Percentiles rank a stretch among this genome's conserved stretches.
phyloP scores from a whole-genome alignment of 2,329 filamentous ascomycete species.

The Diaporthe ampelina region DNA sequence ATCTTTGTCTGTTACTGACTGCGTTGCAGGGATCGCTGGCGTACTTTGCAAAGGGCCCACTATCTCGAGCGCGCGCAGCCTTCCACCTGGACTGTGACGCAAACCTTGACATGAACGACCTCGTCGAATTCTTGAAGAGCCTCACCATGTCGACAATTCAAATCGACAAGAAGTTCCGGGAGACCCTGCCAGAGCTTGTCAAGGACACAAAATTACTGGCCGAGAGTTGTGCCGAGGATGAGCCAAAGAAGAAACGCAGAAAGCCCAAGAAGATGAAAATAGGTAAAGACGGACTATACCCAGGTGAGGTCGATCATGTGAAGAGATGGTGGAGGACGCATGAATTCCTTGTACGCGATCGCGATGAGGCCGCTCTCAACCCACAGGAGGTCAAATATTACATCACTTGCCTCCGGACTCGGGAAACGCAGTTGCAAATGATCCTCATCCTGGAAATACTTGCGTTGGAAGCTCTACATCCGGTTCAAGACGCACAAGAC shows the following conservation, averaged over 20 bases:
- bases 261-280: conserved; percentile 76
- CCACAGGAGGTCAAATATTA: conserved; percentile 71
- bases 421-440: conserved; percentile 86
- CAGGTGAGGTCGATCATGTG: conserved; percentile 74
- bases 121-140: conserved; percentile 77
- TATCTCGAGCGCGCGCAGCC: conserved; percentile 80
- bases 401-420: conserved; percentile 75
- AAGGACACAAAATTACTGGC: conserved; percentile 67
- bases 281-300: conserved; percentile 78
- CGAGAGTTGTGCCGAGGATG: conserved; percentile 67
- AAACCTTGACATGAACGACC: conserved; percentile 71
- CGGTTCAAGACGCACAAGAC: conserved; percentile 57
- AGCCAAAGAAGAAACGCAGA: conserved; percentile 60
- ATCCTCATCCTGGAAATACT: conserved; percentile 84
- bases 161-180: conserved; percentile 85
- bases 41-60: conserved; percentile 86
- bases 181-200: conserved; percentile 75
- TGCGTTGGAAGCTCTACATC: conserved; percentile 72
- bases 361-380: conserved; percentile 62
- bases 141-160: conserved; percentile 76
- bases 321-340: conserved; percentile 78
- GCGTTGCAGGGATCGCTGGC: conserved; percentile 76
- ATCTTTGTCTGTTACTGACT: conserved; percentile 40
- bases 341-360: conserved; percentile 62
- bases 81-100: conserved; percentile 75